Conservation (phyloP, 306 rosid species). For the Argentina anserina region DNA sequence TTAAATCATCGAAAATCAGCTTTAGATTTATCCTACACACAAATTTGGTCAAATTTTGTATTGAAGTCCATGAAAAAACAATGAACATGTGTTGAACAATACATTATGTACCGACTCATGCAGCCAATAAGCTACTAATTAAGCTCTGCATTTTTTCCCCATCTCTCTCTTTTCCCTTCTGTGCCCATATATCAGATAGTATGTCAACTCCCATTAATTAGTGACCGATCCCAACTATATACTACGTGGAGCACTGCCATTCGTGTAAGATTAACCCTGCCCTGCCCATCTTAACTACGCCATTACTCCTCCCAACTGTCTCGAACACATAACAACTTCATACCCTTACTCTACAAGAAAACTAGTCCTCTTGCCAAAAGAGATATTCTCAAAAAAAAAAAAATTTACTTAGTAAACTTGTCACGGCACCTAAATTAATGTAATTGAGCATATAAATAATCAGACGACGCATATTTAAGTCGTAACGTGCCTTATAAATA, state of each 20-base stretch:
- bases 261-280: slow-evolving; percentile 22
- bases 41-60: too few relatives aligned
- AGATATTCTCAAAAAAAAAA: not conserved
- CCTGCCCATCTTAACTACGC: slow-evolving; percentile 26
- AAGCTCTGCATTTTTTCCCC: not conserved
- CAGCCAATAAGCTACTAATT: not conserved
- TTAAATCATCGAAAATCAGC: too few relatives aligned
- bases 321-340: not conserved
- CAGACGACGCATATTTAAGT: too few relatives aligned
- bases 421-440: too few relatives aligned
- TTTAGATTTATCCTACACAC: too few relatives aligned
- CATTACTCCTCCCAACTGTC: slow-evolving; percentile 37
- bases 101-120: too few relatives aligned
- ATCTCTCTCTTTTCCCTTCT: not conserved
- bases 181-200: not conserved
- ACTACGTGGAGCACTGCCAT: not conserved
- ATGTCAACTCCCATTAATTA: slow-evolving; percentile 20
- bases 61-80: not conserved
- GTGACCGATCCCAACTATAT: slow-evolving; percentile 35
- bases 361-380: not conserved
- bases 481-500: not conserved
- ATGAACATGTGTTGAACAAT: not conserved
- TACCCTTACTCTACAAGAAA: not conserved
- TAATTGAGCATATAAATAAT: not conserved
- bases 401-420: too few relatives aligned